phyloP scores from a whole-genome alignment of 306 rosid genomes.

The Malus sylvestris region DNA sequence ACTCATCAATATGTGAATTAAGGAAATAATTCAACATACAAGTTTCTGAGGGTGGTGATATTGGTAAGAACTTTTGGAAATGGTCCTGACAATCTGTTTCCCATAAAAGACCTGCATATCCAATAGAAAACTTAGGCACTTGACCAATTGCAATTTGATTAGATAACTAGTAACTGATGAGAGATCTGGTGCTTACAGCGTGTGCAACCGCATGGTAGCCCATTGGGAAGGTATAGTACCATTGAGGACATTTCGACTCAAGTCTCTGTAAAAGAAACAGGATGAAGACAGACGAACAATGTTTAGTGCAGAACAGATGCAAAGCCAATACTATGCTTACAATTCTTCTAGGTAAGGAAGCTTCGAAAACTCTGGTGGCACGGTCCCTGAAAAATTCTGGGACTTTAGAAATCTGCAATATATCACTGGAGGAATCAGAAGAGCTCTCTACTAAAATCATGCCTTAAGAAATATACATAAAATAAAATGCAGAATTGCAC shows the following conservation, averaged over 20 bases:
- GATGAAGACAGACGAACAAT: not conserved
- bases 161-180: not conserved
- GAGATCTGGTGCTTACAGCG: constrained; percentile 47
- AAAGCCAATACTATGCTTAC: constrained; percentile 40
- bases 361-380: constrained; percentile 80
- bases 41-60: constrained; percentile 70
- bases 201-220: constrained; percentile 59
- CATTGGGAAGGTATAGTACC: constrained; percentile 72
- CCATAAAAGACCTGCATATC: constrained; percentile 73
- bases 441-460: not conserved
- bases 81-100: constrained; percentile 82
- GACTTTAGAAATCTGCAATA: constrained; percentile 62
- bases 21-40: constrained; percentile 49
- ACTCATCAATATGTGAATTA: constrained; percentile 7
- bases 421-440: constrained; percentile 1
- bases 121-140: constrained; percentile 13
- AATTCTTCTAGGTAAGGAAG: constrained; percentile 48
- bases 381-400: constrained; percentile 63
- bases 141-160: not conserved
- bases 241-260: constrained; percentile 60
- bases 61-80: constrained; percentile 77
- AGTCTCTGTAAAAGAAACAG: constrained; percentile 42
- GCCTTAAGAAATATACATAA: not conserved
- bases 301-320: not conserved
- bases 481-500: not conserved